phyloP scores from a whole-genome alignment of 2,329 filamentous ascomycete genomes.

The Colletotrichum liriopes region DNA sequence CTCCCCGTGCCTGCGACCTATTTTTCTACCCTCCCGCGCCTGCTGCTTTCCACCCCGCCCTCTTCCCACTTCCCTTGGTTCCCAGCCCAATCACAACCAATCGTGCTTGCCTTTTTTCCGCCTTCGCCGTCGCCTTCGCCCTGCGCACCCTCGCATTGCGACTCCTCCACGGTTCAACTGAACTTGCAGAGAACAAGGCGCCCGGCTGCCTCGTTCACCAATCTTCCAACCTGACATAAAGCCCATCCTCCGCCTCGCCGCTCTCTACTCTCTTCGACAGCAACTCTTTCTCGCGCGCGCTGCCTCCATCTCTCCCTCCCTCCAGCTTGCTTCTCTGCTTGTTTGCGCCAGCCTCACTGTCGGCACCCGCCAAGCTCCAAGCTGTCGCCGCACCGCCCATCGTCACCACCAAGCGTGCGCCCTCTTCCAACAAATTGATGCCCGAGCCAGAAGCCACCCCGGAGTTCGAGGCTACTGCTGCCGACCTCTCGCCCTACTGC shows the following conservation, averaged over 20 bases:
- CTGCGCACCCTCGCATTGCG: slow-evolving; percentile 19
- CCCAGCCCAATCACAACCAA: slow-evolving; percentile 26
- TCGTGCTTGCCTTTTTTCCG: slow-evolving; percentile 1
- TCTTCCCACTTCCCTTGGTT: slow-evolving; percentile 13
- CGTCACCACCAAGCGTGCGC: slow-evolving; percentile 20
- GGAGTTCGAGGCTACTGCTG: slow-evolving; percentile 67
- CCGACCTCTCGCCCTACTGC: slow-evolving; percentile 68
- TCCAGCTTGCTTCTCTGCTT: slow-evolving; percentile 16
- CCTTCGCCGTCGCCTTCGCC: slow-evolving; percentile 26
- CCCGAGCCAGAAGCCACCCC: slow-evolving; percentile 54
- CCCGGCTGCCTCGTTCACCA: slow-evolving; percentile 30
- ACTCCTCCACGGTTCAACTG: slow-evolving; percentile 22
- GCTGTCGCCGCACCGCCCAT: slow-evolving; percentile 9
- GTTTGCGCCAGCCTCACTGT: slow-evolving; percentile 28
- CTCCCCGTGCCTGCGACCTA: slow-evolving; percentile 23
- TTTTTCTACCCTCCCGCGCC: slow-evolving; percentile 13
- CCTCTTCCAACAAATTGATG: slow-evolving; percentile 56
- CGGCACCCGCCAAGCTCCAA: slow-evolving; percentile 12
- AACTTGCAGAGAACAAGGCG: slow-evolving; percentile 33
- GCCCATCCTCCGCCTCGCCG: slow-evolving; percentile 20
- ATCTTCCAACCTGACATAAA: slow-evolving; percentile 31
- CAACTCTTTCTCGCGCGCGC: neutral
- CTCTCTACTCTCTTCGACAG: neutral
- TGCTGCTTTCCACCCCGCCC: slow-evolving; percentile 30
- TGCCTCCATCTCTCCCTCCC: neutral